Conservation (phyloP, 495 filamentous ascomycete genomes). For the Xylaria intraflava region DNA sequence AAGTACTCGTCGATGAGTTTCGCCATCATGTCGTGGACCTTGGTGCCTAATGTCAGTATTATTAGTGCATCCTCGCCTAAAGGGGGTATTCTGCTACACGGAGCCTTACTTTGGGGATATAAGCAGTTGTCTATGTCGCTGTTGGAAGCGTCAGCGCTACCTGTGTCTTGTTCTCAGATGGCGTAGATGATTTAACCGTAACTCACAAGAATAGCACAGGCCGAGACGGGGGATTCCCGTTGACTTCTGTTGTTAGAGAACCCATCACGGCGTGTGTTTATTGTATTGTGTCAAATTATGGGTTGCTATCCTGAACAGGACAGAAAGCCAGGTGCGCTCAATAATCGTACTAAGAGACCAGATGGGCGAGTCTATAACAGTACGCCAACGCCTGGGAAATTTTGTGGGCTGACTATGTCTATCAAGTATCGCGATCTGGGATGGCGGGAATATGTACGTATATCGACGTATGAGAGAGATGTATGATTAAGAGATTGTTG, state of each 20-base stretch:
- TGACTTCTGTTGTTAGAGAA: conserved; percentile 16
- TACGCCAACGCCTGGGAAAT: too few species aligned
- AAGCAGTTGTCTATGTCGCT: conserved; percentile 96
- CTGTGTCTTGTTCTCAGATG: background rate
- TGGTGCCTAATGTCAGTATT: conserved; percentile 42
- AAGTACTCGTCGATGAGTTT: conserved; percentile 78
- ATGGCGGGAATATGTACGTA: too few species aligned
- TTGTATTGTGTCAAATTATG: background rate
- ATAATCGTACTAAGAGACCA: too few species aligned
- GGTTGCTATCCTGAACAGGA: background rate
- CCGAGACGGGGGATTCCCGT: conserved; percentile 15
- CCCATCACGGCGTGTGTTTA: conserved; percentile 12
- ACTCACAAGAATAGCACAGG: conserved; percentile 46
- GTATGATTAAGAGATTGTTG: too few species aligned
- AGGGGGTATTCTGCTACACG: background rate
- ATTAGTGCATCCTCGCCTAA: conserved; percentile 4
- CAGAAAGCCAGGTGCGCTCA: too few species aligned
- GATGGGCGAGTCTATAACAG: too few species aligned
- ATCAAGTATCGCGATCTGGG: too few species aligned
- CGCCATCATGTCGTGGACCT: conserved; percentile 69
- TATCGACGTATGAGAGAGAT: too few species aligned
- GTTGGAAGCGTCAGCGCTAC: background rate
- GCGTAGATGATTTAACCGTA: background rate
- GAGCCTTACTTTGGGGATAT: conserved; percentile 56
- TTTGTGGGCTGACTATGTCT: too few species aligned